Evolutionary conservation across 495 filamentous ascomycete species (phyloP).

Genomic region (Penicillium cataractarum): DNA sequence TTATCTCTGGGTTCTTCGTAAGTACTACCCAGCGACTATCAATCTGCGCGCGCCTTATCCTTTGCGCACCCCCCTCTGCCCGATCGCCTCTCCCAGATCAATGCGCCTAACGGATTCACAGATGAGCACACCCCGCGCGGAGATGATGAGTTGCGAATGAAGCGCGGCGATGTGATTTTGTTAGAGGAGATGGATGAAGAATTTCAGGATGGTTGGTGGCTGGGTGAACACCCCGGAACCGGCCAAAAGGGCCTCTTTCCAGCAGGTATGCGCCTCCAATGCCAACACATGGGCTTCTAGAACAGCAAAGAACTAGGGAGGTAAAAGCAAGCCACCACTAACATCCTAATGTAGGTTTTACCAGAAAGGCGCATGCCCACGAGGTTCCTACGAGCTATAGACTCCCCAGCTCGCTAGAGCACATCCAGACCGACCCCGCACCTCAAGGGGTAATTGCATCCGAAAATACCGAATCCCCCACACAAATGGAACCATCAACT

Average conservation of each 20-base stretch:
- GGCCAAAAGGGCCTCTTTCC: slow-evolving; percentile 85
- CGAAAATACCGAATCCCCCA: slow-evolving; percentile 30
- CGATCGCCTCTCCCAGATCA: background rate
- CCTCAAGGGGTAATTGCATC: slow-evolving; percentile 12
- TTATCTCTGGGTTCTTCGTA: slow-evolving; percentile 76
- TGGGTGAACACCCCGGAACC: slow-evolving; percentile 78
- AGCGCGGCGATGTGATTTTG: slow-evolving; percentile 87
- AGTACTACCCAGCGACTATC: slow-evolving; percentile 45
- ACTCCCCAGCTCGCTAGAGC: slow-evolving; percentile 7
- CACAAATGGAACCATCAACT: slow-evolving; percentile 27
- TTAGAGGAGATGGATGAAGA: slow-evolving; percentile 95
- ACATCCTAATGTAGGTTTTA: slow-evolving; percentile 24
- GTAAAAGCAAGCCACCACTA: background rate
- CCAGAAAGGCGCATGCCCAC: slow-evolving; percentile 21
- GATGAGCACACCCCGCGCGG: slow-evolving; percentile 83
- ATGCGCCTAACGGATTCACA: slow-evolving; percentile 30
- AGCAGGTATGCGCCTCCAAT: slow-evolving; percentile 63
- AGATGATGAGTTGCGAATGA: slow-evolving; percentile 90
- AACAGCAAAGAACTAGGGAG: background rate
- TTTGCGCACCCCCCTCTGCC: slow-evolving; percentile 4
- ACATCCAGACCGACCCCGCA: slow-evolving; percentile 15
- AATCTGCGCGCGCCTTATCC: slow-evolving; percentile 12
- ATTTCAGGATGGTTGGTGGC: slow-evolving; percentile 97
- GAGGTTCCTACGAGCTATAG: slow-evolving; percentile 13
- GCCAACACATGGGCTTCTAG: slow-evolving; percentile 1